Conservation (phyloP, 768 basidiomycete species). For the Serendipita indica region DNA sequence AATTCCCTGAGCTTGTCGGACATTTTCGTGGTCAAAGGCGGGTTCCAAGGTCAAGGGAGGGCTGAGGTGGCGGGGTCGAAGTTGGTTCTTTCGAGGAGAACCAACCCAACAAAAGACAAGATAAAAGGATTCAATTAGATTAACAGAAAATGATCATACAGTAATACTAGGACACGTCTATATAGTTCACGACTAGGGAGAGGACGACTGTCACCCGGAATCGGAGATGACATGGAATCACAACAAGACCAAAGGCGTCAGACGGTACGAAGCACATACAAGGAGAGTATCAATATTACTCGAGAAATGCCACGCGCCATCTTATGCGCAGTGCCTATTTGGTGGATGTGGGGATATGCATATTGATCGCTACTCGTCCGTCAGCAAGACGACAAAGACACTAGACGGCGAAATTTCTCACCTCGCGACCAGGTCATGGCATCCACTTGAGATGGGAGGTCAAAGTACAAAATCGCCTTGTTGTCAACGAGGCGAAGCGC, state of each 20-base stretch:
- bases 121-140: too few species aligned
- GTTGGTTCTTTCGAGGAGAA: too few species aligned
- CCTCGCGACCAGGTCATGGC: slow-evolving; percentile 86
- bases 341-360: slow-evolving; percentile 63
- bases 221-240: background rate
- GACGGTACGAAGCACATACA: background rate
- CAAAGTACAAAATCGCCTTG: slow-evolving; percentile 82
- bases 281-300: too few species aligned
- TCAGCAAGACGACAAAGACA: background rate
- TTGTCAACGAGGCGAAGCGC: slow-evolving; percentile 81
- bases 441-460: slow-evolving; percentile 68
- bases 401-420: slow-evolving; percentile 22
- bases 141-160: too few species aligned
- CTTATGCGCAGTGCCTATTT: background rate
- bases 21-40: slow-evolving; percentile 39
- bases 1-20: slow-evolving; percentile 85
- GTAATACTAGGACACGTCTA: background rate
- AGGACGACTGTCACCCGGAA: background rate
- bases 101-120: too few species aligned
- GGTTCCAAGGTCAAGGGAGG: background rate
- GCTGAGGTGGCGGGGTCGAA: background rate
- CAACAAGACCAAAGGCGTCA: background rate
- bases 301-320: background rate
- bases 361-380: slow-evolving; percentile 53
- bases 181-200: background rate